Conservation (phyloP, 306 rosid species). For the Ormosia semicastrata region DNA sequence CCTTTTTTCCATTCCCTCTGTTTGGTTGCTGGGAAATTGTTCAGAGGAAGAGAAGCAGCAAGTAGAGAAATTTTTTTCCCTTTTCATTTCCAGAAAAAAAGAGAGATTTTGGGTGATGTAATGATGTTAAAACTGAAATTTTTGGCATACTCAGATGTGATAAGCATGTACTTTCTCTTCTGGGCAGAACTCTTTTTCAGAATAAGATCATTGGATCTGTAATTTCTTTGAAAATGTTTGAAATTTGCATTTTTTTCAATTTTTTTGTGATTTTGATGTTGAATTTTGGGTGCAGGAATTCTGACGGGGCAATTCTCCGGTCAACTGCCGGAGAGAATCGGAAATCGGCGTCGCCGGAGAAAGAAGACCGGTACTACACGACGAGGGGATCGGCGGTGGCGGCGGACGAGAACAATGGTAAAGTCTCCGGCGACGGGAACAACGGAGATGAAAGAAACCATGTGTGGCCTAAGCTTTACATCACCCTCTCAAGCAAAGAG, state of each 20-base stretch:
- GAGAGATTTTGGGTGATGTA: neutral
- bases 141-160: slow-evolving; percentile 10
- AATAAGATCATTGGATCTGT: neutral
- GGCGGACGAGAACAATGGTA: slow-evolving; percentile 53
- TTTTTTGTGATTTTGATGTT: neutral
- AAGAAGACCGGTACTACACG: slow-evolving; percentile 73
- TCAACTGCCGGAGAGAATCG: slow-evolving; percentile 39
- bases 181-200: neutral
- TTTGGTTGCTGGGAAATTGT: neutral
- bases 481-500: slow-evolving; percentile 74
- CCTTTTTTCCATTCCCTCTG: neutral
- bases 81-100: neutral
- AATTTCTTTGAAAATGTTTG: neutral
- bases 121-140: neutral
- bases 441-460: slow-evolving; percentile 54
- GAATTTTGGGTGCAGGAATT: slow-evolving; percentile 48
- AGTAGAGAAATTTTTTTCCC: neutral
- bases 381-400: slow-evolving; percentile 68
- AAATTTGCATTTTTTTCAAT: neutral
- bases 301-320: slow-evolving; percentile 51
- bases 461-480: slow-evolving; percentile 72
- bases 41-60: neutral
- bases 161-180: neutral
- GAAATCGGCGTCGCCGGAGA: slow-evolving; percentile 70
- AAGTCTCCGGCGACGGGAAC: slow-evolving; percentile 40